These are phyloP conservation scores for Ustilago trichophora DNA, from an alignment of 1,284 basidiomycete genomes.

Conservation along the genomic window DNA sequence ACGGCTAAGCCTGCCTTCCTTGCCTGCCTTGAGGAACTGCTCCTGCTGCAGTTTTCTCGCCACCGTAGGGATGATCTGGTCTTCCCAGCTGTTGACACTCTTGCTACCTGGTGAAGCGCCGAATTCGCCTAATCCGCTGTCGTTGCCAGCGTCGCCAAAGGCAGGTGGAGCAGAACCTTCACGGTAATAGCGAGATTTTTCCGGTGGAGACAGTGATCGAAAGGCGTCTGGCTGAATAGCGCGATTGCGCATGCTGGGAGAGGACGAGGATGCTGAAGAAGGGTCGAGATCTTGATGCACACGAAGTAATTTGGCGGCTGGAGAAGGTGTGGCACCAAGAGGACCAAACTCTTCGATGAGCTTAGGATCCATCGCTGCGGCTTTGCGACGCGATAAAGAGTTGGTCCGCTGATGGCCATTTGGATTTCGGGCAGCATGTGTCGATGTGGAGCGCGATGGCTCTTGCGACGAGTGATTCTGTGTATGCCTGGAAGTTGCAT, in stretches of 20 bases:
- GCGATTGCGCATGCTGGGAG: slow-evolving; percentile 9
- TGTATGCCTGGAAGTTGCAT: not conserved
- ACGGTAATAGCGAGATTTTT: slow-evolving; percentile 3
- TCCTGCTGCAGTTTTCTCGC: slow-evolving; percentile 54
- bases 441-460: not conserved
- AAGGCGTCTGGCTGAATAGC: slow-evolving; percentile 38
- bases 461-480: slow-evolving; percentile 8
- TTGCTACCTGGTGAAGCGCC: slow-evolving; percentile 27
- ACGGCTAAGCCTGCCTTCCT: slow-evolving; percentile 27
- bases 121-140: not conserved
- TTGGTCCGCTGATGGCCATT: slow-evolving; percentile 22
- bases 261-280: not conserved
- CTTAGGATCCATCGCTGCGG: slow-evolving; percentile 24
- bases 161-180: slow-evolving; percentile 34
- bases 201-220: slow-evolving; percentile 19
- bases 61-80: slow-evolving; percentile 54
- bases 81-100: slow-evolving; percentile 52
- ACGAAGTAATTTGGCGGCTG: slow-evolving; percentile 13
- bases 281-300: slow-evolving; percentile 14
- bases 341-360: slow-evolving; percentile 55
- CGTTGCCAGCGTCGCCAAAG: slow-evolving; percentile 5
- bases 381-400: slow-evolving; percentile 26
- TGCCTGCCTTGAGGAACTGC: slow-evolving; percentile 31
- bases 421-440: not conserved
- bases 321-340: slow-evolving; percentile 37